Conservation (phyloP, 129 eudicot species). For the Centrapalus pauciflorus region DNA sequence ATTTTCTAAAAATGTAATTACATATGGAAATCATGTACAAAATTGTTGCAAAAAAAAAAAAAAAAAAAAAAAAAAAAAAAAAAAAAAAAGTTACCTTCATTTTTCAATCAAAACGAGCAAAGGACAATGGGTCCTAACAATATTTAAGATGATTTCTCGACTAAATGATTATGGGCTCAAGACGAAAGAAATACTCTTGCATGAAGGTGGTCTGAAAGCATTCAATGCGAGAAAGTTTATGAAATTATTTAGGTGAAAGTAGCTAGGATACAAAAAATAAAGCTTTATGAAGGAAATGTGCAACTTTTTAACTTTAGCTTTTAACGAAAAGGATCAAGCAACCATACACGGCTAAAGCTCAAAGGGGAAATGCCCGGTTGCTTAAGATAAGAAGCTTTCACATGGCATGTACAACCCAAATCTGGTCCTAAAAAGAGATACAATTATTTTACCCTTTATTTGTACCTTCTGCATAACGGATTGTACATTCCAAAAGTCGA, state of each 20-base stretch:
- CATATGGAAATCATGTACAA: no score
- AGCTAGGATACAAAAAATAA: neutral
- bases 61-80: no score
- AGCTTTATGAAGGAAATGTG: neutral
- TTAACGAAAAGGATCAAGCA: conserved; percentile 30
- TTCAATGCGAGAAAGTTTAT: neutral
- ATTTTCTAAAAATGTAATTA: no score
- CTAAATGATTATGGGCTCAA: no score
- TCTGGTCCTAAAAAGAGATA: conserved; percentile 1
- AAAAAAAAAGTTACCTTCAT: no score
- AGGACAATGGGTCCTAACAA: no score
- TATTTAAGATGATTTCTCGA: no score
- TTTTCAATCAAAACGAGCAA: no score
- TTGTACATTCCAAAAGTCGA: conserved; percentile 4
- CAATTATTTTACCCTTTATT: neutral
- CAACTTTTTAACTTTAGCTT: neutral
- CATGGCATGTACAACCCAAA: conserved; percentile 22
- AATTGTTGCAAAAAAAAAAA: no score
- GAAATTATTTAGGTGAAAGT: no score
- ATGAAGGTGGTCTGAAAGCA: neutral
- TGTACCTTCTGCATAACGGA: neutral
- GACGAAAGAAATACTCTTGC: no score
- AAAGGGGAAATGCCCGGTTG: neutral
- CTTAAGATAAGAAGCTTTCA: conserved; percentile 5
- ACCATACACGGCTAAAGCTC: conserved; percentile 23